phyloP scores from a whole-genome alignment of 495 filamentous ascomycete species.

The Extremus antarcticus region DNA sequence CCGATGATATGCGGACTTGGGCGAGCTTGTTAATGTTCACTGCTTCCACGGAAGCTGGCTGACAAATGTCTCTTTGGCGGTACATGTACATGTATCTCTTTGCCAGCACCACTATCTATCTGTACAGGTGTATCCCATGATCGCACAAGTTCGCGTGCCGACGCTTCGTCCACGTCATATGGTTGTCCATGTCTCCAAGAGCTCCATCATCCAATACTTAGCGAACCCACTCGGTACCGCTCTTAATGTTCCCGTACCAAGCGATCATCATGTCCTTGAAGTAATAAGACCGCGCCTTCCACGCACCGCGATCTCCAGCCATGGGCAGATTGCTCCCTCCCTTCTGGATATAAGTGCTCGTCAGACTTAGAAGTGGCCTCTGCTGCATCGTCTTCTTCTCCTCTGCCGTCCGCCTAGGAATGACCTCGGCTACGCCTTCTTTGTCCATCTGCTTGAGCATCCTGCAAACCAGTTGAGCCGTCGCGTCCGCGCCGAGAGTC shows the following conservation, averaged over 20 bases:
- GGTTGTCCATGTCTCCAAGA: too few relatives aligned
- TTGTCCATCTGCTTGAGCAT: conserved; percentile 35
- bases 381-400: conserved; percentile 26
- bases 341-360: conserved; percentile 40
- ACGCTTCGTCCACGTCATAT: too few relatives aligned
- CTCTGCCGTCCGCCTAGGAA: conserved; percentile 22
- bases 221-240: conserved; percentile 24
- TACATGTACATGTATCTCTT: too few relatives aligned
- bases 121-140: too few relatives aligned
- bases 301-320: conserved; percentile 40
- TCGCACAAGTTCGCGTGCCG: too few relatives aligned
- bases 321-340: conserved; percentile 35
- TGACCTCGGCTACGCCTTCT: conserved; percentile 28
- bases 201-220: neutral
- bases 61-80: too few relatives aligned
- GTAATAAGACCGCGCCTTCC: conserved; percentile 46
- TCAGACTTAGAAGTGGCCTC: conserved; percentile 36
- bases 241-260: conserved; percentile 38
- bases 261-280: conserved; percentile 42
- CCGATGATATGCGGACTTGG: too few relatives aligned
- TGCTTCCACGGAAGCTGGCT: too few relatives aligned
- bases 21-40: too few relatives aligned
- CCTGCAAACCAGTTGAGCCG: conserved; percentile 38
- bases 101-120: too few relatives aligned
- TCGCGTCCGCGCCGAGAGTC: conserved; percentile 50